Conservation (phyloP, 2,329 filamentous ascomycete genomes). For the Neofusicoccum kwambonambiense region DNA sequence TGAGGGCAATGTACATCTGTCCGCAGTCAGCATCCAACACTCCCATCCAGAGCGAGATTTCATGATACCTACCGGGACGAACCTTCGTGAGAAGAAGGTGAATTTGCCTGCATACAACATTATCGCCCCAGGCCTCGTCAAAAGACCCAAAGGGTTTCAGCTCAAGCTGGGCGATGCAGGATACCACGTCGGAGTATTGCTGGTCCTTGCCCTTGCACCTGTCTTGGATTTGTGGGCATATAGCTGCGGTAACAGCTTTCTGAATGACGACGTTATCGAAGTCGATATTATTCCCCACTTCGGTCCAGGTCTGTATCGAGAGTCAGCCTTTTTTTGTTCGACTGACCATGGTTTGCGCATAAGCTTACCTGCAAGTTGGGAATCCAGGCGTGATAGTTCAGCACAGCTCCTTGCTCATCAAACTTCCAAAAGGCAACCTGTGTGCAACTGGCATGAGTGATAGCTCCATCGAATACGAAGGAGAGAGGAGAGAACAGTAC, state of each 20-base stretch:
- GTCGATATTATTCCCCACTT: slow-evolving; percentile 27
- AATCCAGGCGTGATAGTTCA: slow-evolving; percentile 46
- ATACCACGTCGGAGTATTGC: slow-evolving; percentile 35
- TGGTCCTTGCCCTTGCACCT: slow-evolving; percentile 38
- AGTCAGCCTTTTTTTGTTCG: background rate
- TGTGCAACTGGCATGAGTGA: too few relatives aligned
- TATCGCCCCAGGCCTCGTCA: slow-evolving; percentile 46
- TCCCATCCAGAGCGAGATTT: too few relatives aligned
- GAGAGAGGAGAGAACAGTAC: background rate
- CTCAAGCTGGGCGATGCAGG: slow-evolving; percentile 35
- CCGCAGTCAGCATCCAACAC: too few relatives aligned
- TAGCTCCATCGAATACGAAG: too few relatives aligned
- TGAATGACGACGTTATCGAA: slow-evolving; percentile 28
- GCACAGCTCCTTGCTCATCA: slow-evolving; percentile 43
- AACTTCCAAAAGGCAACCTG: slow-evolving; percentile 48
- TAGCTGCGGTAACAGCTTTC: slow-evolving; percentile 26
- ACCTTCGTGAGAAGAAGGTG: slow-evolving; percentile 39
- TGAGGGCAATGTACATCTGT: slow-evolving; percentile 28
- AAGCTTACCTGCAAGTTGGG: slow-evolving; percentile 36
- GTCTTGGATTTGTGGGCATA: slow-evolving; percentile 37
- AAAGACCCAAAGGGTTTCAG: slow-evolving; percentile 41
- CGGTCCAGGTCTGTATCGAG: slow-evolving; percentile 28
- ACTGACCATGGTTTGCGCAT: background rate
- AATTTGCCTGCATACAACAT: slow-evolving; percentile 43
- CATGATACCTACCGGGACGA: slow-evolving; percentile 19